Base-by-base conservation (phyloP, 2,329 filamentous ascomycete genomes). In the Botrytis porri region DNA sequence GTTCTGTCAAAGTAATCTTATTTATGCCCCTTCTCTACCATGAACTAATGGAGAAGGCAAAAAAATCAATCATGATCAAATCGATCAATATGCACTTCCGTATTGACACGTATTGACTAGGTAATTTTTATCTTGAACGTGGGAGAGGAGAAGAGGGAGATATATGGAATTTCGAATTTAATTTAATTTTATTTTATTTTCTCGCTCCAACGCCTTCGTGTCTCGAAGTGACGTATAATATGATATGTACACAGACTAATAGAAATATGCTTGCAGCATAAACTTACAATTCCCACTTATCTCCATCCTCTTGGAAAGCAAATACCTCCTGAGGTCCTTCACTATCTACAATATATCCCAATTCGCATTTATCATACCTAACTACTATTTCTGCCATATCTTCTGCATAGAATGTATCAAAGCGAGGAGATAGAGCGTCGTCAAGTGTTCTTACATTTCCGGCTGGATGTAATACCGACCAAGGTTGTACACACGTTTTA, bases 401-500 rank as follows among this genome's bases (percentile, higher is more conserved):
- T 77, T 80, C 77, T n/a, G 77, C 80, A 70, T 90, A 91, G 74
- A 89, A 90, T 0, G 64, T 74, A 75, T 91, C 87, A 60, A 84
- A 90, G 0, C 77, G 77, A 0, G 77, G 29, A 6, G 81, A 70
- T 72, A 90, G 80, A 0, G 88, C 88, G 70, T 88, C 86, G 0
- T 79, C 78, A 3, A 91, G 80, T 37, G 79, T 87, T 41, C 79
- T 78, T 0, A 90, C 88, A 41, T 84, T 78, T 25, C 75, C 86
- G 1, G 80, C 80, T 0, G 88, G 88, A 75, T 90, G 88, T 3
- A 91, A 80, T 2, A 84, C 83, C 22, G 81, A 81, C 89, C 89
- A 91, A 0, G 89, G 89, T 37, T 85, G 80, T 6, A 84, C 81
- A 76, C 89, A 91, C 0, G 83, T 83, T 16, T 82, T 76, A 14